phyloP scores from a whole-genome alignment of 1,139 yeast species.

The Zygosaccharomyces sapae region DNA sequence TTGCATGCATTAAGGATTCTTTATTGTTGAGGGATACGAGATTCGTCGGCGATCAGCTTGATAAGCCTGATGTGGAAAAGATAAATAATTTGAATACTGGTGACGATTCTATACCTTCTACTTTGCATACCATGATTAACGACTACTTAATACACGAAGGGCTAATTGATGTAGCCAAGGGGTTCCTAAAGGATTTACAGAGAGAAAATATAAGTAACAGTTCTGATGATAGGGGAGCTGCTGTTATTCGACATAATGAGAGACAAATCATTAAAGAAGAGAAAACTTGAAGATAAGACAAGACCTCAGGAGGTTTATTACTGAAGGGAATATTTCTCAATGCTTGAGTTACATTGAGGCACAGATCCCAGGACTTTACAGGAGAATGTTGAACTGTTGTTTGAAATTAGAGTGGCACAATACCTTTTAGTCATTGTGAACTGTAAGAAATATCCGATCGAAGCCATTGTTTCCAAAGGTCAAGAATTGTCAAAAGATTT shows the following conservation, averaged over 20 bases:
- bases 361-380: constrained; percentile 47
- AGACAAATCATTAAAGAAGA: constrained; percentile 36
- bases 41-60: constrained; percentile 24
- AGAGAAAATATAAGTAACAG: constrained; percentile 28
- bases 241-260: constrained; percentile 29
- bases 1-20: constrained; percentile 13
- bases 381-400: constrained; percentile 43
- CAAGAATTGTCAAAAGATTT: constrained; percentile 43
- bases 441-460: constrained; percentile 36
- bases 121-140: constrained; percentile 55
- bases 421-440: constrained; percentile 41
- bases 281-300: constrained; percentile 49
- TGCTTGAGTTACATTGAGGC: constrained; percentile 44
- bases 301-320: constrained; percentile 45
- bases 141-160: constrained; percentile 75
- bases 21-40: constrained; percentile 23
- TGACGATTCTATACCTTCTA: constrained; percentile 38
- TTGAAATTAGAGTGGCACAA: constrained; percentile 51
- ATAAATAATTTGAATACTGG: constrained; percentile 30
- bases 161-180: constrained; percentile 59
- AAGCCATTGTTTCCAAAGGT: constrained; percentile 45
- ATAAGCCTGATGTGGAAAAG: constrained; percentile 28
- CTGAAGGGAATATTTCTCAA: constrained; percentile 46
- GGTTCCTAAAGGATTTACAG: constrained; percentile 51
- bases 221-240: constrained; percentile 18